phyloP scores from a whole-genome alignment of 163 green algal genomes.

The Scenedesmus sp. region DNA sequence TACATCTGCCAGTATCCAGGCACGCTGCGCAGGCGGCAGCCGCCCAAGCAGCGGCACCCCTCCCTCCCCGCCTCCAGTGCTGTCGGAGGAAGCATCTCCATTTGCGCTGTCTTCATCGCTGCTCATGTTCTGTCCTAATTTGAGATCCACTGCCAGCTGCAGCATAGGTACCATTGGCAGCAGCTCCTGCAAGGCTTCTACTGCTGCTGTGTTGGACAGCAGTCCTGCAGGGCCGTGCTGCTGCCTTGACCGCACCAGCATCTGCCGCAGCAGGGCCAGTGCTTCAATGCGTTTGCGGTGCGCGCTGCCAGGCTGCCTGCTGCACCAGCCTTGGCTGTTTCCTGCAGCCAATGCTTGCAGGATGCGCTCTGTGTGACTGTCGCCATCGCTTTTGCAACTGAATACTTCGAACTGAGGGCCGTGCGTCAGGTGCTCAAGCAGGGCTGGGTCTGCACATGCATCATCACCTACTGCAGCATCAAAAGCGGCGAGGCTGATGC shows the following conservation, averaged over 20 bases:
- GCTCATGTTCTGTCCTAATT: too few relatives aligned
- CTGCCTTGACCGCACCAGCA: neutral
- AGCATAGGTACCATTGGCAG: neutral
- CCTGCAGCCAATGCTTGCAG: neutral
- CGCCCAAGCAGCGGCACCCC: neutral
- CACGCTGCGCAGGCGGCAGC: neutral
- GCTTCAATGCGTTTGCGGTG: neutral
- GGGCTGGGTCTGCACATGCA: neutral
- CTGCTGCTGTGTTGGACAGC: constrained; percentile 1
- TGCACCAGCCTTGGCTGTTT: neutral
- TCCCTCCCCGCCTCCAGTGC: neutral
- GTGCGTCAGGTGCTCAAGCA: neutral
- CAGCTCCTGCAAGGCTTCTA: neutral
- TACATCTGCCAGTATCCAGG: neutral
- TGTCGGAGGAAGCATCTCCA: neutral
- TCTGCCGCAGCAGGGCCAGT: neutral
- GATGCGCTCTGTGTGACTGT: neutral
- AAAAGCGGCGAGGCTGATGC: neutral
- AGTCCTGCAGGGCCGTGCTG: neutral
- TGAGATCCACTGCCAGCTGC: neutral
- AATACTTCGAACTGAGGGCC: neutral
- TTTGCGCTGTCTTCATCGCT: too few relatives aligned
- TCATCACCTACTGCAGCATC: neutral
- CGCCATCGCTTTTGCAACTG: neutral
- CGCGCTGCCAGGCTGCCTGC: neutral